A percentile compares a stretch with the other conserved stretches of the same genome.
These are phyloP conservation scores for Candida maris DNA, from an alignment of 805 yeast genomes.

Conservation along the genomic window DNA sequence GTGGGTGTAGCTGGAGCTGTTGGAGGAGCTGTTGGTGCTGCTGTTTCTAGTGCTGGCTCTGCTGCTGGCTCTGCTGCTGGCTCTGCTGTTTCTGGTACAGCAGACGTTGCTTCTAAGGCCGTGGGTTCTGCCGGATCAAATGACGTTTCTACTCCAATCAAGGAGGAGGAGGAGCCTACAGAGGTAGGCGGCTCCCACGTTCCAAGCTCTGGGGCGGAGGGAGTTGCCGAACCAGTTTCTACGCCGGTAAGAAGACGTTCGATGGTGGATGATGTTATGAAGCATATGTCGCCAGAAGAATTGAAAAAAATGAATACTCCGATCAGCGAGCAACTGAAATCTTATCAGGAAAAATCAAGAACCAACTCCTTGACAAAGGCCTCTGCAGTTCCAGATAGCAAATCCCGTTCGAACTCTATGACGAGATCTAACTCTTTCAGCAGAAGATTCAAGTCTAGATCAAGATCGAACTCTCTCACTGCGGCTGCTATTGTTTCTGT, in stretches of 20 bases:
- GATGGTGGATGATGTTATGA: constrained; percentile 32
- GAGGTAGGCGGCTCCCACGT: constrained; percentile 5
- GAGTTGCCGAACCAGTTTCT: constrained; percentile 8
- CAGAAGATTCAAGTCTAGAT: constrained; percentile 15
- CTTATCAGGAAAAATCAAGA: constrained; percentile 31
- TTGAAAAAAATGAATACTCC: constrained; percentile 29
- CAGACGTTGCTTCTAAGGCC: constrained; percentile 12
- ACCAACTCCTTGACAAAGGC: constrained; percentile 41
- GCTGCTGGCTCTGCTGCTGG: constrained; percentile 20
- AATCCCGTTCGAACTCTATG: constrained; percentile 23
- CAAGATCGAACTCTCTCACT: constrained; percentile 21
- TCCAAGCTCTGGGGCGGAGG: constrained; percentile 7
- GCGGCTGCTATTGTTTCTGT: constrained; percentile 32
- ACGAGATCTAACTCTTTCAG: constrained; percentile 18
- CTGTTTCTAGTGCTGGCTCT: constrained; percentile 2
- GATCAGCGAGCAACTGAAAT: constrained; percentile 24
- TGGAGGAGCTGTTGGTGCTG: constrained; percentile 7
- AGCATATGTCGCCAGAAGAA: constrained; percentile 26
- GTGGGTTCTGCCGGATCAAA: constrained; percentile 6
- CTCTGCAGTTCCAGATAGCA: constrained; percentile 34
- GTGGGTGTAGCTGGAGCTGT: constrained; percentile 16
- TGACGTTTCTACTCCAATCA: constrained; percentile 32
- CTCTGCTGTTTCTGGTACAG: constrained; percentile 17
- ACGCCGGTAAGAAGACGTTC: constrained; percentile 23
- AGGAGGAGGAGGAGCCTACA: constrained; percentile 25